Conservation (phyloP, 805 yeast species). For the Saturnispora halmiae region DNA sequence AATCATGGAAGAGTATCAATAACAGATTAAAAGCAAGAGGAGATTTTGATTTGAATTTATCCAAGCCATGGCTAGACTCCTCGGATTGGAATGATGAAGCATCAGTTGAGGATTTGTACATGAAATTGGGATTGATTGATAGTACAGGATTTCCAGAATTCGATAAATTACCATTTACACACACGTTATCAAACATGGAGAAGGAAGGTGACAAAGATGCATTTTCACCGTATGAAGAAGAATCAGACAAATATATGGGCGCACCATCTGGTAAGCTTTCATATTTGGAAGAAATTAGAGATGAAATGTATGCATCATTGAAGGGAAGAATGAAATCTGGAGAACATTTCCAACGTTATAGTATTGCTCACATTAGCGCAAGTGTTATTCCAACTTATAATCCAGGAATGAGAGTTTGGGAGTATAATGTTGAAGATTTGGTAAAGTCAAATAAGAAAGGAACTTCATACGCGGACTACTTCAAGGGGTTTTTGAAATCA, state of each 20-base stretch:
- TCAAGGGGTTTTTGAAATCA: conserved; percentile 27
- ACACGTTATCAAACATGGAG: not conserved
- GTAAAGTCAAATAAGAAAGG: not conserved
- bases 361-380: conserved; percentile 60
- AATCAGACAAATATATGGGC: conserved; percentile 42
- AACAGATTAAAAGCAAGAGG: conserved; percentile 15
- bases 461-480: conserved; percentile 2
- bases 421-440: conserved; percentile 48
- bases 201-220: conserved; percentile 20
- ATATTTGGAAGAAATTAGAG: conserved; percentile 53
- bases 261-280: conserved; percentile 57
- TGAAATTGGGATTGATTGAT: conserved; percentile 6
- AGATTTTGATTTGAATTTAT: conserved; percentile 14
- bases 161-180: conserved; percentile 7
- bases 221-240: conserved; percentile 9
- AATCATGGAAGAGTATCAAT: conserved; percentile 49
- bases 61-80: conserved; percentile 20
- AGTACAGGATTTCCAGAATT: conserved; percentile 1
- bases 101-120: conserved; percentile 13
- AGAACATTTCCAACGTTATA: conserved; percentile 44
- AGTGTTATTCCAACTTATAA: conserved; percentile 80
- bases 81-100: conserved; percentile 8
- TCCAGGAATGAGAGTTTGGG: conserved; percentile 81
- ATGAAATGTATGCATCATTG: conserved; percentile 40
- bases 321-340: conserved; percentile 39